Percentiles rank a stretch among this genome's conserved stretches.
These are phyloP conservation scores for Singerocomus inundabilis DNA, from an alignment of 1,284 basidiomycete genomes.

Conservation along the genomic window DNA sequence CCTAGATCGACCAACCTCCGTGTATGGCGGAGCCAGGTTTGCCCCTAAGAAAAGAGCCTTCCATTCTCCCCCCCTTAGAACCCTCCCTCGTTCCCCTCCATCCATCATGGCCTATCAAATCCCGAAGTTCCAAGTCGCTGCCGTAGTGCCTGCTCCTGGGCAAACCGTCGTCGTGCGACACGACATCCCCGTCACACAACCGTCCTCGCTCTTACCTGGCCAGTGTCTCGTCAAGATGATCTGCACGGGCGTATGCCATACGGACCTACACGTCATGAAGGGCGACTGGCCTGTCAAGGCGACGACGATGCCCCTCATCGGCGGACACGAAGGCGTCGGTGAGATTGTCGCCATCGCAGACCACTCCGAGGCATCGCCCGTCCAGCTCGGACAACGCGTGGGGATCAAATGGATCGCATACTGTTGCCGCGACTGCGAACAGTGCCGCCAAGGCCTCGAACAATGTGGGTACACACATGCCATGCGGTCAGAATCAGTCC, in stretches of 20 bases:
- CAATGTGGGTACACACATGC: conserved; percentile 56
- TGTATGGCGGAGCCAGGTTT: no score
- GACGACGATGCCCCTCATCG: conserved; percentile 74
- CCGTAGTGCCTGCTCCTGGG: conserved; percentile 50
- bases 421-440: conserved; percentile 71
- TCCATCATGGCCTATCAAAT: conserved; percentile 35
- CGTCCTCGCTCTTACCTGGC: conserved; percentile 68
- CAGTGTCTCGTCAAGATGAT: conserved; percentile 81
- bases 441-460: conserved; percentile 71
- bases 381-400: conserved; percentile 77
- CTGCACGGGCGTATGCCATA: conserved; percentile 76
- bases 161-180: conserved; percentile 44
- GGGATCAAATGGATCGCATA: conserved; percentile 87
- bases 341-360: conserved; percentile 76
- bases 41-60: no score
- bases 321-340: conserved; percentile 84
- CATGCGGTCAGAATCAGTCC: no score
- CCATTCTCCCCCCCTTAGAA: no score
- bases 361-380: conserved; percentile 57
- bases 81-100: not conserved
- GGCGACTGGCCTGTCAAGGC: conserved; percentile 74
- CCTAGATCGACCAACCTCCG: no score
- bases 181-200: conserved; percentile 61
- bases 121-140: conserved; percentile 63
- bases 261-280: conserved; percentile 72